Evolutionary conservation across 2,329 filamentous ascomycete species (phyloP).

Genomic region (Furcasterigmium furcatum): DNA sequence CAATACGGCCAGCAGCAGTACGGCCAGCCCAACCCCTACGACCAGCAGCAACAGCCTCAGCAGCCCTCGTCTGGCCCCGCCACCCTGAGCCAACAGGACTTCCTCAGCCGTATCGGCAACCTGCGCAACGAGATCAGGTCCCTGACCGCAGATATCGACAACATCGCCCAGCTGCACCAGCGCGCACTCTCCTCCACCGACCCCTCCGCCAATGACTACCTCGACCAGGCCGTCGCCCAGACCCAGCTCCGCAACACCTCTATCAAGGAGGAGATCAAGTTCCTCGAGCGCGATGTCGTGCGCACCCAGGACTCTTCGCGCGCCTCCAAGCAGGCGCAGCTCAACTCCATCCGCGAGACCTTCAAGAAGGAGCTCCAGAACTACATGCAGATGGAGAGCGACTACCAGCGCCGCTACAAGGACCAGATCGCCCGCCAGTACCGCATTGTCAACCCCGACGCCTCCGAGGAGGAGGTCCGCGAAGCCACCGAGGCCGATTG

Average conservation of each 20-base stretch:
- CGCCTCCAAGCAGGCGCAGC: constrained; percentile 66
- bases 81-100: constrained; percentile 60
- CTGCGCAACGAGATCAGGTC: constrained; percentile 66
- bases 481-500: constrained; percentile 69
- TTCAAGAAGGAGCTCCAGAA: constrained; percentile 70
- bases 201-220: constrained; percentile 39
- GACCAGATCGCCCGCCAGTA: constrained; percentile 80
- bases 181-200: constrained; percentile 67
- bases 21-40: constrained; percentile 12
- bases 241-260: constrained; percentile 71
- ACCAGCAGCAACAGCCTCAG: constrained; percentile 11
- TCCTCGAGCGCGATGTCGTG: constrained; percentile 66
- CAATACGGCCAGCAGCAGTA: constrained; percentile 13
- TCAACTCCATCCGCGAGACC: constrained; percentile 65
- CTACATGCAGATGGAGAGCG: constrained; percentile 68
- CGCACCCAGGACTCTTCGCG: constrained; percentile 59
- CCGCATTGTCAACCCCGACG: constrained; percentile 77
- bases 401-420: constrained; percentile 68
- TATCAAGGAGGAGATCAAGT: constrained; percentile 77
- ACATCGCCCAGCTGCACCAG: constrained; percentile 69
- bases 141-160: constrained; percentile 63
- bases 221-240: constrained; percentile 65
- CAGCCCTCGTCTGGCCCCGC: constrained; percentile 19
- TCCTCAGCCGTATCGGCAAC: constrained; percentile 63
- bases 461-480: constrained; percentile 68